A percentile compares a stretch with the other conserved stretches of the same genome.
phyloP scores from a whole-genome alignment of 1,284 basidiomycete species.

The Paramarasmius palmivorus region DNA sequence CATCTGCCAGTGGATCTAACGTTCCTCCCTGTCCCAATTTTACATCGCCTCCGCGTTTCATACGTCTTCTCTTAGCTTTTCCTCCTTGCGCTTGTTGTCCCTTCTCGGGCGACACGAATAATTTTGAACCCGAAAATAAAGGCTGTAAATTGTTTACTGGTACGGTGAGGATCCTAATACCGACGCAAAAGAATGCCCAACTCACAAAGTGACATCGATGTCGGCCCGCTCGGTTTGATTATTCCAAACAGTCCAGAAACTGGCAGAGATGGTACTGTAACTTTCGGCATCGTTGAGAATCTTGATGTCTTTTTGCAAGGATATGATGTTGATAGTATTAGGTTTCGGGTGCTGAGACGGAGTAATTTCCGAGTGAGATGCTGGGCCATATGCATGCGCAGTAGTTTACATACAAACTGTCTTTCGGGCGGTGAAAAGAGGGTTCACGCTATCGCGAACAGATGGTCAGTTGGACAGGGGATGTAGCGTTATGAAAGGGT shows the following conservation, averaged over 20 bases:
- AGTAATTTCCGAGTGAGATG: too few species aligned
- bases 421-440: too few species aligned
- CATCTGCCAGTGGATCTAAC: constrained; percentile 95
- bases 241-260: constrained; percentile 83
- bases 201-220: constrained; percentile 80
- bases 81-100: constrained; percentile 41
- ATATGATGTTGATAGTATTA: not conserved
- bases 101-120: constrained; percentile 73
- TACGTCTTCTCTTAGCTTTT: constrained; percentile 33
- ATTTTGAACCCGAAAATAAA: constrained; percentile 73
- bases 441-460: too few species aligned
- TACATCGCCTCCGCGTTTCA: constrained; percentile 47
- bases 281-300: constrained; percentile 61
- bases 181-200: too few species aligned
- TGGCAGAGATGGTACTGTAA: constrained; percentile 52
- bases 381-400: too few species aligned
- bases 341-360: too few species aligned
- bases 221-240: constrained; percentile 84
- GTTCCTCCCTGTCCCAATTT: constrained; percentile 95
- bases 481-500: too few species aligned
- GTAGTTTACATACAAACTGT: too few species aligned
- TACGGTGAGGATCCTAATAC: not conserved
- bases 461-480: too few species aligned
- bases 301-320: not conserved
- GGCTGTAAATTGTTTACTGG: constrained; percentile 80